Conservation (phyloP, 2,329 filamentous ascomycete genomes). For the Sclerotinia sclerotiorum region DNA sequence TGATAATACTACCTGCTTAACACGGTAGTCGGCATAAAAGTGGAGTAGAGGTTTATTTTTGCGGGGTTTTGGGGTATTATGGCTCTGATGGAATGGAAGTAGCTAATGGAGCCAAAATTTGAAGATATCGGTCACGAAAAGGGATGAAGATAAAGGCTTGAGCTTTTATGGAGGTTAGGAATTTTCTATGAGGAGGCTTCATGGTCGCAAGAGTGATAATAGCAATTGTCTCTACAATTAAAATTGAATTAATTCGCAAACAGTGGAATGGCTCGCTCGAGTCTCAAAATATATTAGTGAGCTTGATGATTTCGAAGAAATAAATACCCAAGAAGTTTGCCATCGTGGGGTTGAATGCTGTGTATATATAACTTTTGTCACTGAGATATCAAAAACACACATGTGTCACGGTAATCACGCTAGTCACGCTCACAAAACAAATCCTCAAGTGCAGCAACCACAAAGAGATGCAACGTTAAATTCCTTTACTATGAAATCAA, state of each 20-base stretch:
- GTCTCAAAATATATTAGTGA: no score
- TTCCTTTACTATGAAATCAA: background rate
- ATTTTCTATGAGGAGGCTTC: constrained; percentile 28
- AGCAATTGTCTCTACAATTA: no score
- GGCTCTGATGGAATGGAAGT: background rate
- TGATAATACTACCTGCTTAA: no score
- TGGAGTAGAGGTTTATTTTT: no score
- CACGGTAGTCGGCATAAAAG: no score
- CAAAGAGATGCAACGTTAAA: background rate
- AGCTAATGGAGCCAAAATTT: no score
- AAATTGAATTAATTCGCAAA: no score
- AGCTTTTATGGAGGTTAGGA: constrained; percentile 30
- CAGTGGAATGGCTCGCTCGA: no score
- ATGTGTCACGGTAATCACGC: background rate
- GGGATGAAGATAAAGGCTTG: constrained; percentile 28
- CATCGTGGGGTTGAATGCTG: background rate
- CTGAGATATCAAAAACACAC: background rate
- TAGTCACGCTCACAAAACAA: background rate
- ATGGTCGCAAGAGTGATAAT: constrained; percentile 23
- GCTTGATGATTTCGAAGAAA: no score
- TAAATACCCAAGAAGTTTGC: no score
- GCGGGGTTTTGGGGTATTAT: background rate
- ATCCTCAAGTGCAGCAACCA: background rate
- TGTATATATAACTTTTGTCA: background rate
- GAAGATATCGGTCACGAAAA: constrained; percentile 18